Percentiles rank a stretch among this genome's conserved stretches.
phyloP scores from a whole-genome alignment of 2,329 filamentous ascomycete species.

The Sporothrix curviconia region DNA sequence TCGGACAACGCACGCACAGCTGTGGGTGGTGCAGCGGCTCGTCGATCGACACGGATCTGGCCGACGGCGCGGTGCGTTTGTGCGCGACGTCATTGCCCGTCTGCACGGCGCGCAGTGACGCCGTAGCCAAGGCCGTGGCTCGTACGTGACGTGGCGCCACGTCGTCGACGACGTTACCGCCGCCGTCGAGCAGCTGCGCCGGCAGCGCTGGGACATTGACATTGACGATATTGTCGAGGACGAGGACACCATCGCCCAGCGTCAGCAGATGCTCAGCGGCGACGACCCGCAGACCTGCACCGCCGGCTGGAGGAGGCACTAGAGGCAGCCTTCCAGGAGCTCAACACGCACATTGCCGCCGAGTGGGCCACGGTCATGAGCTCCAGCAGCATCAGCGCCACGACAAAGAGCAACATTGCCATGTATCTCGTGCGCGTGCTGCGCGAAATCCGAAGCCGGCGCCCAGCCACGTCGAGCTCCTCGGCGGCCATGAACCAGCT shows the following conservation, averaged over 20 bases:
- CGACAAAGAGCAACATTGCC: constrained; percentile 46
- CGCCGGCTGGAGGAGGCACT: constrained; percentile 29
- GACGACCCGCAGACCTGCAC: constrained; percentile 42
- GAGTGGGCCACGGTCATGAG: constrained; percentile 42
- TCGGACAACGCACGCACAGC: constrained; percentile 44
- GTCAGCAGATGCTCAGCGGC: constrained; percentile 61
- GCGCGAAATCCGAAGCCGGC: constrained; percentile 62
- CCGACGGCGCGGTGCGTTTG: constrained; percentile 61
- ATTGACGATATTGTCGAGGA: constrained; percentile 68
- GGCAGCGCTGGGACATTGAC: constrained; percentile 70
- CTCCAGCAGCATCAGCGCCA: constrained; percentile 34
- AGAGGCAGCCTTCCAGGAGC: constrained; percentile 31
- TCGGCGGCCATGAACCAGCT: constrained; percentile 40
- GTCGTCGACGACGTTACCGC: constrained; percentile 61
- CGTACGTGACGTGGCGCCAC: constrained; percentile 67
- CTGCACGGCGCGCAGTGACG: constrained; percentile 66
- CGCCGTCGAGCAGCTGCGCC: constrained; percentile 58
- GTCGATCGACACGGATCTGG: constrained; percentile 55
- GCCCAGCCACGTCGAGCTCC: constrained; percentile 43
- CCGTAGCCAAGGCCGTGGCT: constrained; percentile 54
- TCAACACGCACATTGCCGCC: constrained; percentile 49
- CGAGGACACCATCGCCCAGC: constrained; percentile 60
- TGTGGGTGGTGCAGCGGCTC: constrained; percentile 50
- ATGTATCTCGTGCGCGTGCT: constrained; percentile 67
- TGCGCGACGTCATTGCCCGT: constrained; percentile 60